phyloP scores from a whole-genome alignment of 2,329 filamentous ascomycete genomes.

The Xylaria sp. region DNA sequence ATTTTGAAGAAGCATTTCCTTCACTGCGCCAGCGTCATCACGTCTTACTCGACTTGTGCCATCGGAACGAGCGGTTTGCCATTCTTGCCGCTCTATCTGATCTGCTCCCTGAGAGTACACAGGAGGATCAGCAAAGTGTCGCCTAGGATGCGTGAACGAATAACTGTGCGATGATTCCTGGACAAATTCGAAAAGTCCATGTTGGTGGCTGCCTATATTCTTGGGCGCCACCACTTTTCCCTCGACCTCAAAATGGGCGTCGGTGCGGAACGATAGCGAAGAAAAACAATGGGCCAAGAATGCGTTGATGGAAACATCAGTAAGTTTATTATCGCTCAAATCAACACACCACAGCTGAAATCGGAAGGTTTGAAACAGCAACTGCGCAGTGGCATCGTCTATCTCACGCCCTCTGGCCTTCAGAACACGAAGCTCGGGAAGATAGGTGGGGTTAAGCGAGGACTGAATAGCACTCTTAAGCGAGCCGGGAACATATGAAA shows the following conservation, averaged over 20 bases:
- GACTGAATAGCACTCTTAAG: slow-evolving; percentile 52
- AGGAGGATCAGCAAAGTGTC: slow-evolving; percentile 63
- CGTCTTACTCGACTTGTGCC: slow-evolving; percentile 48
- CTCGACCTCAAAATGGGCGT: slow-evolving; percentile 58
- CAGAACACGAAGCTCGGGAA: slow-evolving; percentile 63
- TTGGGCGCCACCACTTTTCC: slow-evolving; percentile 54
- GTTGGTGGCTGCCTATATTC: slow-evolving; percentile 48
- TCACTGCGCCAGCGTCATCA: slow-evolving; percentile 52
- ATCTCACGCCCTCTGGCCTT: slow-evolving; percentile 62
- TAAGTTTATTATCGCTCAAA: slow-evolving; percentile 63
- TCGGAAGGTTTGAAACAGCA: slow-evolving; percentile 52
- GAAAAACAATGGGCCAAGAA: slow-evolving; percentile 52
- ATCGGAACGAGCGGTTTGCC: slow-evolving; percentile 51
- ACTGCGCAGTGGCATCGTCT: slow-evolving; percentile 53
- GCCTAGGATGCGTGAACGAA: slow-evolving; percentile 58
- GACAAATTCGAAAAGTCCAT: slow-evolving; percentile 59
- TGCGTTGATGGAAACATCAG: slow-evolving; percentile 55
- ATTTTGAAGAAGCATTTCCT: slow-evolving; percentile 46
- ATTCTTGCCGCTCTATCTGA: slow-evolving; percentile 43
- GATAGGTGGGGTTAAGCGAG: slow-evolving; percentile 49
- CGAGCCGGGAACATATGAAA: slow-evolving; percentile 62
- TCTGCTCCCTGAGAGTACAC: slow-evolving; percentile 50
- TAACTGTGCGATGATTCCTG: slow-evolving; percentile 60
- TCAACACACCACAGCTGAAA: slow-evolving; percentile 68
- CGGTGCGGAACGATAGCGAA: slow-evolving; percentile 49